Conservation (phyloP, 176 grass and related monocot species). For the Bromus sterilis region DNA sequence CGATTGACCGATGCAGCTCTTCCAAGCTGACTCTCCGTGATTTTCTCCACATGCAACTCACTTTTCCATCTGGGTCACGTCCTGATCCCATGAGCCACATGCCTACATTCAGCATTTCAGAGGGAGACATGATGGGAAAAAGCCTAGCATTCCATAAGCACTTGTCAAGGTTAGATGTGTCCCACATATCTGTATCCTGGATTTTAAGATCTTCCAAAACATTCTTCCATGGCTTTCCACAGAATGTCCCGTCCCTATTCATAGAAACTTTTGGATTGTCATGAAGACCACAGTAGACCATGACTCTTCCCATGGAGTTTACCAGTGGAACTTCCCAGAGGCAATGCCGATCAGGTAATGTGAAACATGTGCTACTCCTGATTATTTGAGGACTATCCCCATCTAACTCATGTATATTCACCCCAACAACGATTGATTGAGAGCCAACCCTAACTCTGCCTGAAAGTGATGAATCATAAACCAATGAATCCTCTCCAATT, state of each 20-base stretch:
- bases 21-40: constrained; percentile 76
- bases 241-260: constrained; percentile 65
- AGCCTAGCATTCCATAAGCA: constrained; percentile 92
- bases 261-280: constrained; percentile 81
- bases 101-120: constrained; percentile 68
- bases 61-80: constrained; percentile 26
- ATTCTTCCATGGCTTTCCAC: constrained; percentile 83
- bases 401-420: constrained; percentile 43
- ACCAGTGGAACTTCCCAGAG: constrained; percentile 91
- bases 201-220: constrained; percentile 64
- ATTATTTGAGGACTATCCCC: constrained; percentile 20
- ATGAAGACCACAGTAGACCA: constrained; percentile 79
- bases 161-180: constrained; percentile 34
- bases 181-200: constrained; percentile 73
- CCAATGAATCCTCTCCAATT: constrained; percentile 76
- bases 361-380: constrained; percentile 26
- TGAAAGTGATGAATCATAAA: constrained; percentile 86
- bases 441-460: constrained; percentile 78
- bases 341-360: constrained; percentile 80
- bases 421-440: constrained; percentile 75
- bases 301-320: constrained; percentile 53
- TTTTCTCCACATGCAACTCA: constrained; percentile 55
- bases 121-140: constrained; percentile 56
- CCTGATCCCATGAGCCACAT: constrained; percentile 76
- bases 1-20: constrained; percentile 70